Base-by-base conservation (phyloP, 1,139 yeast genomes). In the Scheffersomyces stambukii region DNA sequence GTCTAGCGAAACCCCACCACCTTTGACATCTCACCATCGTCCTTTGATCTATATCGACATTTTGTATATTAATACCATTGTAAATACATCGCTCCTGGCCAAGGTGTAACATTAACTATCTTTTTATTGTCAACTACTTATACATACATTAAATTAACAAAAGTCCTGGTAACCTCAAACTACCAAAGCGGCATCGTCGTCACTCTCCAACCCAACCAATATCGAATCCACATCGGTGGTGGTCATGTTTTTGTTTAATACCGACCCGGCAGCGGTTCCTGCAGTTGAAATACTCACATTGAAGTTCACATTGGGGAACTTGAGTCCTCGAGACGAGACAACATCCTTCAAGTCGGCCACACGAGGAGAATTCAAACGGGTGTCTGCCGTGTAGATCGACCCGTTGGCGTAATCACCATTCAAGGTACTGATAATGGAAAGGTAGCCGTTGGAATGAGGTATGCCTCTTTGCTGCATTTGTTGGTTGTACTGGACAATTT, bases 311-410 rank as follows among this genome's bases (percentile, higher is more conserved):
- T 17, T 21, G 22, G 23, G 16, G 21, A 25, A n/a, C 19, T 25
- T 19, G 8, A 23, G 11, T 13, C 26, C 28, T 19, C 24, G 24
- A 13, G 23, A 16, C 19, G 49, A 40, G 37, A 66, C 48, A n/a
- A 54, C 57, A 26, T 60, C 69, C 38, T 66, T 63, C 37, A 71
- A 54, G 35, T 71, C 75, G n/a, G 65, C 50, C 2, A 70, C 73
- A 38, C 61, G 60, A 7, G 75, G 74, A 6, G 60, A 46, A 25
- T 37, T 41, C 7, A 35, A 21, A 18, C 25, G 39, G 9, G 34
- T 34, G 16, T 42, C 46, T 9, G 35, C 36, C 1, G 55, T 50
- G 14, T 32, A 34, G n/a, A 52, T 35, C 3, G 65, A 53, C 2
- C 52, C 54, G 14, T 21, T 22, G 13, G 31, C 32, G n/a, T 9